Percentiles rank a stretch among this genome's conserved stretches.
Evolutionary conservation across 495 filamentous ascomycete species (phyloP).

Genomic region (Talaromyces nanjingensis): DNA sequence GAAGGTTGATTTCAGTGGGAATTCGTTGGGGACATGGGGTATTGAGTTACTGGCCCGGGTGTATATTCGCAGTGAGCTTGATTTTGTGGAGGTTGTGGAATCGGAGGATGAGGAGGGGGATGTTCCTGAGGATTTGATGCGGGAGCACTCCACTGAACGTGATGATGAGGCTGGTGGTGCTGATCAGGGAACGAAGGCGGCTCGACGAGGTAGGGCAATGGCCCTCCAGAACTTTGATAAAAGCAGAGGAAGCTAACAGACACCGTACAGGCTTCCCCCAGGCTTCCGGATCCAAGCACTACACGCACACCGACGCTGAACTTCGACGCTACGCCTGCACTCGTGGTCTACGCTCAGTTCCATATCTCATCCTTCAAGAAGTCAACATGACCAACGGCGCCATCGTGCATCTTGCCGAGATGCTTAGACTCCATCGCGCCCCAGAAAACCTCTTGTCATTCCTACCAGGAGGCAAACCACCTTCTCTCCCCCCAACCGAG

Average conservation of each 20-base stretch:
- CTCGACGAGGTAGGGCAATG: too few species aligned
- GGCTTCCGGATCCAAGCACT: background rate
- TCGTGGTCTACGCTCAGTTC: conserved; percentile 38
- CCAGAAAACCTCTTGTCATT: conserved; percentile 33
- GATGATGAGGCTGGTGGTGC: background rate
- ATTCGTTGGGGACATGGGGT: conserved; percentile 30
- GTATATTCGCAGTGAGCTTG: conserved; percentile 32
- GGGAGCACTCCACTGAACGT: background rate
- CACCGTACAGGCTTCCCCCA: background rate
- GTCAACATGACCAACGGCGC: conserved; percentile 28
- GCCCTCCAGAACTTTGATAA: too few species aligned
- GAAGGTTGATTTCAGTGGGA: conserved; percentile 38
- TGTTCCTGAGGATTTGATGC: background rate
- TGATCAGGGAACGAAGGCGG: background rate
- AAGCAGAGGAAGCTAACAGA: too few species aligned
- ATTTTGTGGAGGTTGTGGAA: conserved; percentile 20
- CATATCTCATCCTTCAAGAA: conserved; percentile 34
- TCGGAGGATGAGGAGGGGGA: conserved; percentile 9
- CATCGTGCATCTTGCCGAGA: conserved; percentile 37
- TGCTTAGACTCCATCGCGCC: conserved; percentile 33
- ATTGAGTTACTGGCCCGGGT: conserved; percentile 37
- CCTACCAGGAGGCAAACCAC: conserved; percentile 27
- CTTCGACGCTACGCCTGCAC: conserved; percentile 26
- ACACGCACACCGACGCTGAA: conserved; percentile 13
- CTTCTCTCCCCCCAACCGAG: conserved; percentile 18